Evolutionary conservation across 805 yeast genomes (phyloP).

Genomic region (Lachancea kluyveri): DNA sequence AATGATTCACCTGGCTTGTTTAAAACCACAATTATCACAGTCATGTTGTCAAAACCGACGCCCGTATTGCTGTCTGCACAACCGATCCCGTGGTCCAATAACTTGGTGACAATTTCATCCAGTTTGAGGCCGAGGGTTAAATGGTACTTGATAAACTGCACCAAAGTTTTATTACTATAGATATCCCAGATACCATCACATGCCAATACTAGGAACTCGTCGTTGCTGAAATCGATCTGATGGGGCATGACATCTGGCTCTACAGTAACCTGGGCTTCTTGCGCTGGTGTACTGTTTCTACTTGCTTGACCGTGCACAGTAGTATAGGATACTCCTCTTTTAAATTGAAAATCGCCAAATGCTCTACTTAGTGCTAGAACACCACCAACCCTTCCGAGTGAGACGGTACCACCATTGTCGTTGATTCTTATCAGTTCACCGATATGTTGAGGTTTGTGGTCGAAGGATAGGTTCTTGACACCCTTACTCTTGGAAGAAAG

Average conservation of each 20-base stretch:
- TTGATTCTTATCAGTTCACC: slow-evolving; percentile 88
- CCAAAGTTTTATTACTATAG: slow-evolving; percentile 49
- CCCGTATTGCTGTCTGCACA: slow-evolving; percentile 73
- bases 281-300: slow-evolving; percentile 35
- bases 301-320: slow-evolving; percentile 25
- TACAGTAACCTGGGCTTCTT: slow-evolving; percentile 73
- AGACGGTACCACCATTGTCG: slow-evolving; percentile 93
- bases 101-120: slow-evolving; percentile 50
- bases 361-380: slow-evolving; percentile 90
- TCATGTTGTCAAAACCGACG: slow-evolving; percentile 80
- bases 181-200: slow-evolving; percentile 87
- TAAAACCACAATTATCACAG: slow-evolving; percentile 59
- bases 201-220: slow-evolving; percentile 67
- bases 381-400: slow-evolving; percentile 91
- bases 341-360: slow-evolving; percentile 67
- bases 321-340: slow-evolving; percentile 32
- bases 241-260: slow-evolving; percentile 71
- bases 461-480: slow-evolving; percentile 58
- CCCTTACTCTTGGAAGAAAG: slow-evolving; percentile 44
- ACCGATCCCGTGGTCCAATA: slow-evolving; percentile 59
- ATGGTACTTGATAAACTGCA: slow-evolving; percentile 49
- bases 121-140: slow-evolving; percentile 51
- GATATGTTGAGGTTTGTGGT: slow-evolving; percentile 92
- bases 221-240: slow-evolving; percentile 35
- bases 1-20: slow-evolving; percentile 41